Conservation (phyloP, 768 basidiomycete species). For the Candolleomyces efflorescens region DNA sequence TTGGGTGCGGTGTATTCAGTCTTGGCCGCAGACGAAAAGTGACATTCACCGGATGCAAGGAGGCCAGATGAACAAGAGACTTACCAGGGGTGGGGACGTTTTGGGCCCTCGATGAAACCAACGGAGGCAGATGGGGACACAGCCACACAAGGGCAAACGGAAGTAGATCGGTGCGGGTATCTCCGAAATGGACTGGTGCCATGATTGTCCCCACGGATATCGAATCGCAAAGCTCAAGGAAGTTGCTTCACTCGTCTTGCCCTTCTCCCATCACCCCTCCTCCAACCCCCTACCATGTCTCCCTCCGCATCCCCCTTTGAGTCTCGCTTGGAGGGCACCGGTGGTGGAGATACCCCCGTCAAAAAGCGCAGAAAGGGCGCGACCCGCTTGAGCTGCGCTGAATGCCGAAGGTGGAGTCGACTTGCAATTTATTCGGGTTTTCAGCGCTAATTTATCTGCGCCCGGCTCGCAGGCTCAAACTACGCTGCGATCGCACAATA, state of each 20-base stretch:
- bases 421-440: conserved; percentile 4
- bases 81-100: too few species aligned
- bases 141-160: conserved; percentile 1
- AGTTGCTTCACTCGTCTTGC: not conserved
- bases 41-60: too few species aligned
- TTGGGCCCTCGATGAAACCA: too few species aligned
- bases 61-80: too few species aligned
- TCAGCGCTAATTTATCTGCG: conserved; percentile 7
- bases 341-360: conserved; percentile 22
- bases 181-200: conserved; percentile 1
- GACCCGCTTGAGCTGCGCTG: conserved; percentile 74
- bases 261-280: not conserved
- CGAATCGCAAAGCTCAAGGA: not conserved
- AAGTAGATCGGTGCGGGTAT: conserved; percentile 11
- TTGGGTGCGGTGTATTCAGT: too few species aligned
- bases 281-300: not conserved
- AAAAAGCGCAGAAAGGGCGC: conserved; percentile 71
- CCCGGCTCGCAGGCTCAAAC: conserved; percentile 45
- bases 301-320: not conserved
- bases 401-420: conserved; percentile 59
- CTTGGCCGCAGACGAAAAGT: too few species aligned
- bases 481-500: conserved; percentile 71
- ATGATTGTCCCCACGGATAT: not conserved
- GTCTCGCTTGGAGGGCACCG: not conserved
- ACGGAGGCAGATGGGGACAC: not conserved